Evolutionary conservation across 2,329 filamentous ascomycete species (phyloP).

Genomic region (Neopestalotiopsis sp.): DNA sequence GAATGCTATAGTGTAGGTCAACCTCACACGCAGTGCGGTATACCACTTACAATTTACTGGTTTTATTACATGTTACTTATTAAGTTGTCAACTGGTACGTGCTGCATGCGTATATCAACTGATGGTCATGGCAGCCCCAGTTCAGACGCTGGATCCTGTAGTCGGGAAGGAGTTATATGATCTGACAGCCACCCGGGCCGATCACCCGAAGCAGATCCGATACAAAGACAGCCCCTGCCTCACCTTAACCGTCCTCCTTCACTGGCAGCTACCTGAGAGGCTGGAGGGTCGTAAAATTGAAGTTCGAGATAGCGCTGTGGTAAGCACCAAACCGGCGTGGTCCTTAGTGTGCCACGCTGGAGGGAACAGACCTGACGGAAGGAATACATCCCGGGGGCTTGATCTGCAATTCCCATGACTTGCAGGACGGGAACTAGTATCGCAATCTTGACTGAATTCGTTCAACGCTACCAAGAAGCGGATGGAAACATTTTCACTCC

Average conservation of each 20-base stretch:
- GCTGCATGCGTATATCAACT: not conserved
- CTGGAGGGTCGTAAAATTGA: not conserved
- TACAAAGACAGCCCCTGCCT: not conserved
- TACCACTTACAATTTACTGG: not conserved
- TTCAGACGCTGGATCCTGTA: too few relatives aligned
- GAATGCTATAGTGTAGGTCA: not conserved
- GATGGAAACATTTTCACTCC: not conserved
- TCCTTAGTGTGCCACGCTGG: constrained; percentile 4
- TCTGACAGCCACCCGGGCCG: not conserved
- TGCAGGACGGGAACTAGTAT: constrained; percentile 15
- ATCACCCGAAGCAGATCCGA: not conserved
- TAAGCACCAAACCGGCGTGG: not conserved
- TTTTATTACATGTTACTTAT: not conserved
- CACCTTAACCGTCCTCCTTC: not conserved
- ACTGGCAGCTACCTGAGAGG: not conserved
- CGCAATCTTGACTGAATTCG: constrained; percentile 4
- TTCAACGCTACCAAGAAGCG: not conserved
- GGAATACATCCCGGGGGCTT: not conserved
- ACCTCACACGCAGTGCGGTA: not conserved
- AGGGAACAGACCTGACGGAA: not conserved
- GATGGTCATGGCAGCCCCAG: too few relatives aligned
- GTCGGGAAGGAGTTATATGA: not conserved
- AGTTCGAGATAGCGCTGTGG: not conserved
- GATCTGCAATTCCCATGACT: constrained; percentile 11
- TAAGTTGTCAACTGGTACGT: not conserved